phyloP scores from a whole-genome alignment of 768 basidiomycete species.

The Rhodotorula kratochvilovae region DNA sequence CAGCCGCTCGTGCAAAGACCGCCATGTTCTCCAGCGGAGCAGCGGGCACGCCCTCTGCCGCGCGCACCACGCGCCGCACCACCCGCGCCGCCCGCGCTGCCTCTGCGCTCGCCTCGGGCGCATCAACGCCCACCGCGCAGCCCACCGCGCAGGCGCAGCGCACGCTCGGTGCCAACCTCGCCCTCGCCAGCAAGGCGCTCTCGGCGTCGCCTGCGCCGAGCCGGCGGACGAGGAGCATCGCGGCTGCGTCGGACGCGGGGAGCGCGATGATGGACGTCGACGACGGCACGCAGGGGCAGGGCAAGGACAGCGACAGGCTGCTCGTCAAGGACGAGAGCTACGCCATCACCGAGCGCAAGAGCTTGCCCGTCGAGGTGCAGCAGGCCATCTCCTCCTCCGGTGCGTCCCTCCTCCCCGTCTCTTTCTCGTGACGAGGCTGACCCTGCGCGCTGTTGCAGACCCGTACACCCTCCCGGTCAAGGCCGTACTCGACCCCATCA shows the following conservation, averaged over 20 bases:
- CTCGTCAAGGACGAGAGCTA: constrained; percentile 34
- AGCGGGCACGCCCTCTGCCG: background rate
- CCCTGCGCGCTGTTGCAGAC: constrained; percentile 4
- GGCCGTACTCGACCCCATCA: constrained; percentile 38
- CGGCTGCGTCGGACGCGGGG: background rate
- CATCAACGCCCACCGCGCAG: constrained; percentile 7
- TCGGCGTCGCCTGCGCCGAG: constrained; percentile 14
- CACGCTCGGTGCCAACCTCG: constrained; percentile 10
- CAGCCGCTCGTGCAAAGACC: background rate
- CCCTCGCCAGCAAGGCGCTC: background rate
- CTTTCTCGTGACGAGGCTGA: no score
- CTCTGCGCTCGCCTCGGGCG: background rate
- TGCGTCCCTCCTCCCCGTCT: background rate
- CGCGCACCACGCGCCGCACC: constrained; percentile 2
- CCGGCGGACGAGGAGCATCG: constrained; percentile 8
- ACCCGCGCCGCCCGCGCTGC: constrained; percentile 12
- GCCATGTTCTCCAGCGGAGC: constrained; percentile 9
- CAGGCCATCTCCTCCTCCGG: constrained; percentile 26
- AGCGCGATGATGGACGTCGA: constrained; percentile 24
- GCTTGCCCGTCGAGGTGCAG: constrained; percentile 31
- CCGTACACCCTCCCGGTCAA: constrained; percentile 29
- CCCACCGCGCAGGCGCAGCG: background rate
- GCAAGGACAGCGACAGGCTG: constrained; percentile 10
- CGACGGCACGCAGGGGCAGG: background rate
- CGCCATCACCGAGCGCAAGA: constrained; percentile 20